Percentiles rank a stretch among this genome's conserved stretches.
These are phyloP conservation scores for Cicer judaicum DNA, from an alignment of 306 rosid species.

Conservation along the genomic window DNA sequence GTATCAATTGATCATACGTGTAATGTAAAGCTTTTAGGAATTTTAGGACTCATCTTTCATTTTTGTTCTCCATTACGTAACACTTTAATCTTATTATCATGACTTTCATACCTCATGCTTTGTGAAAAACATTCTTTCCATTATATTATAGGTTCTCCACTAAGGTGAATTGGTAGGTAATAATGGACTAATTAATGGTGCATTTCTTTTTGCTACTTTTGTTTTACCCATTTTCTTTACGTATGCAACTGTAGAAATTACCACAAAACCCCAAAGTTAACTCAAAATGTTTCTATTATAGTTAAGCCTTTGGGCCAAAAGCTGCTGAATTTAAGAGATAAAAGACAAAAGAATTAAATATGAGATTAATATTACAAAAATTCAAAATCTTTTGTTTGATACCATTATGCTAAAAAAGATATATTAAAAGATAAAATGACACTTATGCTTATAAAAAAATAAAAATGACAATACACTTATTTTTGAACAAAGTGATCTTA, in stretches of 20 bases:
- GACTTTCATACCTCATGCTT: slow-evolving; percentile 31
- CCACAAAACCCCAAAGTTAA: slow-evolving; percentile 21
- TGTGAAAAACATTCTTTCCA: slow-evolving; percentile 3
- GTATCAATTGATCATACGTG: not conserved
- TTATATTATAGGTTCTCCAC: not conserved
- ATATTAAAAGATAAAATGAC: no score
- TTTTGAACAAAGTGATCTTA: no score
- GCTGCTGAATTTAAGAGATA: slow-evolving; percentile 20
- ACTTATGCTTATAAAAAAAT: no score
- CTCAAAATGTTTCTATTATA: not conserved
- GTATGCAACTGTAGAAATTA: not conserved
- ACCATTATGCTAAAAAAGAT: no score
- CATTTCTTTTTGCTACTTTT: not conserved
- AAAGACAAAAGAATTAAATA: not conserved
- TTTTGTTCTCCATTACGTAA: slow-evolving; percentile 15
- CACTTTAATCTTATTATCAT: not conserved
- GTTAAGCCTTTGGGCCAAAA: not conserved
- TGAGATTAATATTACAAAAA: no score
- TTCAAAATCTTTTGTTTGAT: no score
- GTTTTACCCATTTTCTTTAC: not conserved
- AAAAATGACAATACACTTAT: no score
- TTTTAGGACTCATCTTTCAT: slow-evolving; percentile 16
- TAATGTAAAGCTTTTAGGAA: slow-evolving; percentile 3
- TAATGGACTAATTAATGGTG: not conserved
- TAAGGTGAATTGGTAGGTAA: not conserved